Base-by-base conservation (phyloP, 306 rosid genomes). In the Rosa lucieae region DNA sequence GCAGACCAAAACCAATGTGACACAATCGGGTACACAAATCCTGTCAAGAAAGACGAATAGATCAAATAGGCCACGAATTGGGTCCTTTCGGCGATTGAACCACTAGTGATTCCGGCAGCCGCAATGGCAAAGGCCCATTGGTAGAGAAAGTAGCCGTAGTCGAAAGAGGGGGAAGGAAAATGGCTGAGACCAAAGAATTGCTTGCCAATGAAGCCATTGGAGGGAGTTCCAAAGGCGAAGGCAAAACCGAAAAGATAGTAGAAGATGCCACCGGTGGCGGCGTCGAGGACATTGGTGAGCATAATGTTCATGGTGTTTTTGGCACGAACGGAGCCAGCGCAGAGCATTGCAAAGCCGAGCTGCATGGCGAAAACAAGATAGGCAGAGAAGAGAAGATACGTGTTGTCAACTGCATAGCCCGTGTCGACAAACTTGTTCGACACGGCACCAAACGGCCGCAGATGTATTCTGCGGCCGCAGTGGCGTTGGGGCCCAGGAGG, bases 291-390 rank as follows among this genome's bases (percentile, higher is more conserved):
- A 83, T 94, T 94, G 21, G 97, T 94, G 70, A 94, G 96, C 99
- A 94, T 94, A 88, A 94, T 92, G 87, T 94, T 94, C 99, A 94
- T 94, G 83, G 98, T 94, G 92, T 94, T 94, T 40, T 94, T 94
- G 59, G 98, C 98, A 0, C 98, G 90, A 69, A 94, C 98, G 23
- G 97, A 94, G 52, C 98, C 97, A 26, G 97, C 98, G 47, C 98
- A 94, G 81, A 92, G 95, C 98, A 94, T 94, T 71, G 98, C 97
- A 75, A 94, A 94, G 48, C 97, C 97, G 10, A 94, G 93, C 70
- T 94, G 98, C 98, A 94, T 94, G 42, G 98, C 88, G 88, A 94
- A 94, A 10, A 94, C 98, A 15, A 94, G 94, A 79, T 92, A 94
- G 10, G 97, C 91, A 6, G 98, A 94, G 84, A 92, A 94, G 72